Percentiles rank a stretch among this genome's conserved stretches.
Evolutionary conservation across 345 rosid genomes (phyloP).

Genomic region (Raphanus raphanistrum): DNA sequence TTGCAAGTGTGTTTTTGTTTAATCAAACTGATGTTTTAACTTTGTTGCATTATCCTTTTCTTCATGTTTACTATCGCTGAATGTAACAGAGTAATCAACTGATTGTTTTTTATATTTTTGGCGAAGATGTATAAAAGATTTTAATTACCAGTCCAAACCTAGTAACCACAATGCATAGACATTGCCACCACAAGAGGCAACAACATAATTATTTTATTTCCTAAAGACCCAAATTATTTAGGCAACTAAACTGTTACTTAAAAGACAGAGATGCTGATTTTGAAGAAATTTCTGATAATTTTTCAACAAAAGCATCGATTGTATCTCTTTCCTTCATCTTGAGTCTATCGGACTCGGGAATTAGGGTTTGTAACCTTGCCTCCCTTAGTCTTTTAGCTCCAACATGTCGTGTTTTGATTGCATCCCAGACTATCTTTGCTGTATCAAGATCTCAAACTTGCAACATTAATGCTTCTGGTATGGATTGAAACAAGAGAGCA

Average conservation of each 20-base stretch:
- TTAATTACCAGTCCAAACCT: not conserved
- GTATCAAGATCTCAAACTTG: too few species aligned
- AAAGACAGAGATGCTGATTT: not conserved
- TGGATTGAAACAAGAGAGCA: too few species aligned
- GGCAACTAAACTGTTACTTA: not conserved
- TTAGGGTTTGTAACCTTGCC: too few species aligned
- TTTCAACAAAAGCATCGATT: too few species aligned
- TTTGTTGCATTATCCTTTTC: not conserved
- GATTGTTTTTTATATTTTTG: not conserved
- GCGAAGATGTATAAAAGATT: not conserved
- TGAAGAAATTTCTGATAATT: too few species aligned
- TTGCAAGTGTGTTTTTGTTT: not conserved
- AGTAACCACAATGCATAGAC: not conserved
- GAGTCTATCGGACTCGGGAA: too few species aligned
- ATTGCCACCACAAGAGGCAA: not conserved
- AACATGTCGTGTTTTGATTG: too few species aligned
- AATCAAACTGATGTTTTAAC: not conserved
- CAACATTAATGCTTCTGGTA: too few species aligned
- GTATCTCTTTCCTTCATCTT: too few species aligned
- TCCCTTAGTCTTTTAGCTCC: too few species aligned
- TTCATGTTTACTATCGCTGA: not conserved
- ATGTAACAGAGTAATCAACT: not conserved
- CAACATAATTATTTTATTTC: not conserved
- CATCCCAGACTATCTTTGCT: too few species aligned
- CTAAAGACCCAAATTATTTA: not conserved